These are phyloP conservation scores for Sporothrix luriei DNA, from an alignment of 2,329 filamentous ascomycete species.

Conservation along the genomic window DNA sequence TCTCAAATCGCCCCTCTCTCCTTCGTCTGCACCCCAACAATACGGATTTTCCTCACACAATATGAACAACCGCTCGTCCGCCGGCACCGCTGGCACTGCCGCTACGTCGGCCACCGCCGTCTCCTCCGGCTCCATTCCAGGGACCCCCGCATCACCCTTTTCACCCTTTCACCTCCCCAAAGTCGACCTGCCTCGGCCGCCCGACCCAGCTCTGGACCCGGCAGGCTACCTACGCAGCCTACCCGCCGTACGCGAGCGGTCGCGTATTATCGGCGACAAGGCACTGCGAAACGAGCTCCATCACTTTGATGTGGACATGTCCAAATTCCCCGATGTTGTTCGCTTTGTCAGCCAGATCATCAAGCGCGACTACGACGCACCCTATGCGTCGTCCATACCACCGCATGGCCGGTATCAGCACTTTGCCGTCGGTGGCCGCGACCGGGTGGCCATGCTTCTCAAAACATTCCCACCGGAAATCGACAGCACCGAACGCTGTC, in stretches of 20 bases:
- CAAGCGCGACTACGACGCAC: slow-evolving; percentile 65
- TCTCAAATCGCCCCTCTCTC: slow-evolving; percentile 45
- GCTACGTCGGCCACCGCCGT: slow-evolving; percentile 32
- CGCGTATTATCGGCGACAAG: slow-evolving; percentile 72
- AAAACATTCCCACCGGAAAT: slow-evolving; percentile 68
- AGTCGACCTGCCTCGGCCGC: slow-evolving; percentile 78
- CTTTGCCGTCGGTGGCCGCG: slow-evolving; percentile 76
- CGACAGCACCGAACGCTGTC: slow-evolving; percentile 72
- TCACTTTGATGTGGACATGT: slow-evolving; percentile 87
- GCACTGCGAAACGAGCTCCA: slow-evolving; percentile 74
- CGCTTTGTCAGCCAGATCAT: slow-evolving; percentile 90
- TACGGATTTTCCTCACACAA: slow-evolving; percentile 44
- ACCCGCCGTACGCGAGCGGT: slow-evolving; percentile 80
- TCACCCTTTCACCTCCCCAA: slow-evolving; percentile 65
- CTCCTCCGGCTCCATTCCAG: slow-evolving; percentile 41
- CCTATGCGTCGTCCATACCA: slow-evolving; percentile 65
- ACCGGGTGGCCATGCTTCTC: slow-evolving; percentile 71
- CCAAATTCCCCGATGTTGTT: slow-evolving; percentile 80
- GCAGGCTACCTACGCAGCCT: slow-evolving; percentile 89
- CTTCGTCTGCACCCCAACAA: slow-evolving; percentile 37
- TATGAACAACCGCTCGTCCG: slow-evolving; percentile 58
- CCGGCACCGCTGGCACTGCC: slow-evolving; percentile 47
- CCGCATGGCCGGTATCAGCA: slow-evolving; percentile 86
- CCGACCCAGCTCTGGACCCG: slow-evolving; percentile 85
- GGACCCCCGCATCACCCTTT: slow-evolving; percentile 56